phyloP scores from a whole-genome alignment of 495 filamentous ascomycete species.

The Aspergillus ostianus region DNA sequence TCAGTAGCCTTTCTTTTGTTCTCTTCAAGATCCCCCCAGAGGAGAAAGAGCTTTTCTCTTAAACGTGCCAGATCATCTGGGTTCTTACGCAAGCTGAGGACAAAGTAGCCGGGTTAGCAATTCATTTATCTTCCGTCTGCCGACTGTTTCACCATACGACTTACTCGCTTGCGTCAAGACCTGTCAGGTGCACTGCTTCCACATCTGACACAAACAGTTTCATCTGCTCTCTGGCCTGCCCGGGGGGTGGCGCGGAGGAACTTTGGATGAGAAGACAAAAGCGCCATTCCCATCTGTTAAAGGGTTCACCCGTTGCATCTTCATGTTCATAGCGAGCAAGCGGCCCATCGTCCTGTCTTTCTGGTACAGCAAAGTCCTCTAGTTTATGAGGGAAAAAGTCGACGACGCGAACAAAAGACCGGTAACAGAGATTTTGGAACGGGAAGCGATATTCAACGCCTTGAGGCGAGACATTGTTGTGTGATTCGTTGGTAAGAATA shows the following conservation, averaged over 20 bases:
- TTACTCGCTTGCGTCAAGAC: slow-evolving; percentile 67
- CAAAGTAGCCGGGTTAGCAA: slow-evolving; percentile 4
- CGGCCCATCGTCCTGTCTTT: slow-evolving; percentile 38
- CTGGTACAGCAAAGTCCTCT: slow-evolving; percentile 66
- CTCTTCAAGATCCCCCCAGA: slow-evolving; percentile 90
- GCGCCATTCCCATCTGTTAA: slow-evolving; percentile 68
- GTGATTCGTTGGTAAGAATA: slow-evolving; percentile 40
- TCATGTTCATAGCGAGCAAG: slow-evolving; percentile 35
- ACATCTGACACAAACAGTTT: slow-evolving; percentile 65
- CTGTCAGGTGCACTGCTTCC: slow-evolving; percentile 64
- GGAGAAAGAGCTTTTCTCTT: slow-evolving; percentile 67
- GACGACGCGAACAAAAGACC: slow-evolving; percentile 65
- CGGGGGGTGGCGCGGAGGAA: slow-evolving; percentile 31
- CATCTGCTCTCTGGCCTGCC: slow-evolving; percentile 42
- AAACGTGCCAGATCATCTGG: slow-evolving; percentile 45
- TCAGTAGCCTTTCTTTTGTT: slow-evolving; percentile 37
- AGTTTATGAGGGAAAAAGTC: slow-evolving; percentile 75
- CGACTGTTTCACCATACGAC: slow-evolving; percentile 14
- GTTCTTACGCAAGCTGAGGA: slow-evolving; percentile 54
- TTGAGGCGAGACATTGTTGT: slow-evolving; percentile 40
- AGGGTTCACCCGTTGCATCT: slow-evolving; percentile 23
- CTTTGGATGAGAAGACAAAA: slow-evolving; percentile 74
- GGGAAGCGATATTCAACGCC: slow-evolving; percentile 52
- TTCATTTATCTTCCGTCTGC: background rate
- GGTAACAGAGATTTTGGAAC: slow-evolving; percentile 75